phyloP scores from a whole-genome alignment of 345 rosid genomes.

The Brassica cretica region DNA sequence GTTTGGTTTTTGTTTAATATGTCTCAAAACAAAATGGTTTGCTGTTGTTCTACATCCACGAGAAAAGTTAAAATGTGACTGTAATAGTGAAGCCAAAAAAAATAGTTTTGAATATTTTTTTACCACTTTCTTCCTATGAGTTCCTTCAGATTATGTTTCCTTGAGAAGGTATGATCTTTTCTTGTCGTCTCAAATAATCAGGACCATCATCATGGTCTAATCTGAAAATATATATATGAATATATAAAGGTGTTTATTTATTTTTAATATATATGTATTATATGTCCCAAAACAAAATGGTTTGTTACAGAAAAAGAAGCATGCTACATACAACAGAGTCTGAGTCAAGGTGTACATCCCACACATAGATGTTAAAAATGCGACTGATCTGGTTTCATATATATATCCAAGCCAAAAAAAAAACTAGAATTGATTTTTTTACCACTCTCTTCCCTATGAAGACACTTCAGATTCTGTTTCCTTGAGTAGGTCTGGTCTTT shows the following conservation, averaged over 20 bases:
- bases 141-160: slow-evolving; percentile 25
- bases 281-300: slow-evolving; percentile 31
- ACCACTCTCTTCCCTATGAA: slow-evolving; percentile 12
- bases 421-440: slow-evolving; percentile 5
- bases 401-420: slow-evolving; percentile 29
- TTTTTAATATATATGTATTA: slow-evolving; percentile 9
- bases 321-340: slow-evolving; percentile 39
- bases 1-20: background rate
- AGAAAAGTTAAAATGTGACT: slow-evolving; percentile 43
- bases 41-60: slow-evolving; percentile 32
- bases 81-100: no score
- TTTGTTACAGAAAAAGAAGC: slow-evolving; percentile 25
- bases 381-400: background rate
- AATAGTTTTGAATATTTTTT: background rate
- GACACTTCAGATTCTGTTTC: slow-evolving; percentile 31
- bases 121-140: slow-evolving; percentile 6
- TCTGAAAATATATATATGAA: background rate
- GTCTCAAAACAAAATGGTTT: slow-evolving; percentile 23
- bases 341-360: slow-evolving; percentile 49
- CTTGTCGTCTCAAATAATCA: background rate
- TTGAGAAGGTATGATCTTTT: slow-evolving; percentile 3
- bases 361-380: slow-evolving; percentile 28
- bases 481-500: slow-evolving; percentile 24
- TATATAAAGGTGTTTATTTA: slow-evolving; percentile 1
- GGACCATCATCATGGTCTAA: background rate